Conservation (phyloP, 164 flowering plant genomes). For the Vitis riparia region DNA sequence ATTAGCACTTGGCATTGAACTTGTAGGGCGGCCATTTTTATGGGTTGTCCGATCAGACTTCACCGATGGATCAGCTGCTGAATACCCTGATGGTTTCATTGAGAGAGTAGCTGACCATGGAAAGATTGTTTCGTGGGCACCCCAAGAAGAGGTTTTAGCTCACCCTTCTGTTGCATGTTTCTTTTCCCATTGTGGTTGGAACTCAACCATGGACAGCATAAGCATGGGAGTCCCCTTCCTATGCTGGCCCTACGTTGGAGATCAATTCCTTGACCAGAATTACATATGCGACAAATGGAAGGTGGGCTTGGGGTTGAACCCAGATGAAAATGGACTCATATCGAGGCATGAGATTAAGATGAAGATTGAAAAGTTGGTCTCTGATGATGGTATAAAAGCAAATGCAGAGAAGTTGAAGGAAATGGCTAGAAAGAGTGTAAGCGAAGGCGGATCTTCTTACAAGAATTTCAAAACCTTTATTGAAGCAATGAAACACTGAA, state of each 20-base stretch:
- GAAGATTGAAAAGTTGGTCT: slow-evolving; percentile 12
- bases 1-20: no score
- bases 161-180: slow-evolving; percentile 9
- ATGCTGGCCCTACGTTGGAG: slow-evolving; percentile 27
- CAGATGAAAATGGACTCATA: slow-evolving; percentile 23
- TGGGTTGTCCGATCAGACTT: slow-evolving; percentile 9
- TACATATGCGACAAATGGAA: slow-evolving; percentile 26
- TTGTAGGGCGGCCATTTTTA: background rate
- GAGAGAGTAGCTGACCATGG: slow-evolving; percentile 7
- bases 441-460: no score
- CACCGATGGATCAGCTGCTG: background rate
- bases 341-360: slow-evolving; percentile 19
- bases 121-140: slow-evolving; percentile 10
- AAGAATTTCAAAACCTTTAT: no score
- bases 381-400: no score
- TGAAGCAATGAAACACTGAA: no score
- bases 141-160: slow-evolving; percentile 8
- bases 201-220: background rate
- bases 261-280: slow-evolving; percentile 17
- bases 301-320: slow-evolving; percentile 21
- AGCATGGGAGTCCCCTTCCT: slow-evolving; percentile 22
- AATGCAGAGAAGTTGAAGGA: no score
- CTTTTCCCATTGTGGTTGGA: slow-evolving; percentile 1
- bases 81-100: background rate
- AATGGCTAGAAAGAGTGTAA: no score